These are phyloP conservation scores for Myxozyma udenii DNA, from an alignment of 805 yeast species.

Conservation along the genomic window DNA sequence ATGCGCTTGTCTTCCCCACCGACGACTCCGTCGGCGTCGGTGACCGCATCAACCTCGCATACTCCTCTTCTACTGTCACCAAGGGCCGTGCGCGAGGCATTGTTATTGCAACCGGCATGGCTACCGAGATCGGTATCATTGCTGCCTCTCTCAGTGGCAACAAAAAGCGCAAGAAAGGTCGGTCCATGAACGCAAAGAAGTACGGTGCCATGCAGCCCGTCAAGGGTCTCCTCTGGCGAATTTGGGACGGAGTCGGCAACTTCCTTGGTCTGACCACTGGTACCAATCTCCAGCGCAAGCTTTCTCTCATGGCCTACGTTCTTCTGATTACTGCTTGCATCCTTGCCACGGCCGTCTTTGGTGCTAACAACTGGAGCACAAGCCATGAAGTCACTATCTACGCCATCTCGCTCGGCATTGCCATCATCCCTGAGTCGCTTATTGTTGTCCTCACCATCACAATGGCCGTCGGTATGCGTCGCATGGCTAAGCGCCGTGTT, in stretches of 20 bases:
- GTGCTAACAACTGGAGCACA: constrained; percentile 71
- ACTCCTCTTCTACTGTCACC: constrained; percentile 62
- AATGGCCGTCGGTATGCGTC: constrained; percentile 78
- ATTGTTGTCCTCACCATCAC: constrained; percentile 81
- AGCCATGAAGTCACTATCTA: constrained; percentile 78
- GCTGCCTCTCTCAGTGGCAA: constrained; percentile 44
- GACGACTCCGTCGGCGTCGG: constrained; percentile 55
- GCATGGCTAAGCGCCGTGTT: constrained; percentile 65
- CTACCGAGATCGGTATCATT: constrained; percentile 72
- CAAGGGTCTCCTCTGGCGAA: constrained; percentile 49
- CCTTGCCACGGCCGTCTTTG: constrained; percentile 84
- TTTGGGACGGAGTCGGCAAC: constrained; percentile 57
- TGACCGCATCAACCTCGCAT: constrained; percentile 70
- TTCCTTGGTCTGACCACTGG: constrained; percentile 75
- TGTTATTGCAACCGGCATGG: constrained; percentile 63
- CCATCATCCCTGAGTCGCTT: constrained; percentile 79
- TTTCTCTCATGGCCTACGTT: constrained; percentile 71
- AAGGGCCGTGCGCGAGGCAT: constrained; percentile 75
- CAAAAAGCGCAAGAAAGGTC: constrained; percentile 19
- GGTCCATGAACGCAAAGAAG: constrained; percentile 23
- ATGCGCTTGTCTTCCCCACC: constrained; percentile 42
- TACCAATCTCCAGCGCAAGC: constrained; percentile 74
- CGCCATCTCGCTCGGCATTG: constrained; percentile 79
- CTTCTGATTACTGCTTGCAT: constrained; percentile 76
- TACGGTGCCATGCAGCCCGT: constrained; percentile 25